Base-by-base conservation (phyloP, 2,329 filamentous ascomycete genomes). In the Venturiaceae sp. region DNA sequence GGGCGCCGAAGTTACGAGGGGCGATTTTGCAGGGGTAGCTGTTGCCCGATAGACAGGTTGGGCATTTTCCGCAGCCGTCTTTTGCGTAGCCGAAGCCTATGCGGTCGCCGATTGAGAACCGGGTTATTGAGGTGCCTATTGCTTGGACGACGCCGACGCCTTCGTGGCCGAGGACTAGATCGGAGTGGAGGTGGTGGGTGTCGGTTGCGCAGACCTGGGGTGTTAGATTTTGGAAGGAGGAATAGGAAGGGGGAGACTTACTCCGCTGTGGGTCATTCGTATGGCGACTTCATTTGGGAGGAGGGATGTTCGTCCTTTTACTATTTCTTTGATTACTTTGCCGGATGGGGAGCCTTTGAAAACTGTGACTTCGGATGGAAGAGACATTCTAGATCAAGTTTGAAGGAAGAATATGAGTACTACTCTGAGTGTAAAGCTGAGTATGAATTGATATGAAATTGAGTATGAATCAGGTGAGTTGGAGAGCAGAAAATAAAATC, bases 1-100 rank as follows among this genome's bases (percentile, higher is more conserved):
- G 16, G 13, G 19, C 33, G 19, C 30, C 39, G 39, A 23, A 55
- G 8, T 53, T 23, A 8, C 55, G 55, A 23, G 54, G 37, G 4
- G 23, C n/a, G n/a, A 23, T 19, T 19, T 28, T 9, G 46, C 55
- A 58, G 44, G 19, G 50, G 21, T 53, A 50, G 33, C 13, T 19
- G 9, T 34, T 21, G 53, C 57, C 57, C n/a, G n/a, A 11, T 33
- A 30, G 33, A 26, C 55, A 58, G 14, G 23, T 19, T 9, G 11
- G 8, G 26, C 55, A 58, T 28, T 8, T 28, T 28, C 41, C 41
- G 21, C 55, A 58, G 5, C 55, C 55, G 16, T 32, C 37, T 19
- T 36, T n/a, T n/a, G 7, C 55, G 46, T 58, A 58, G 39, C 55
- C 55, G 28, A 58, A 58, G 19, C 54, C 54, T 5, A 56, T 34